Conservation (phyloP, 257 asterid genomes). For the Jasminum sambac region DNA sequence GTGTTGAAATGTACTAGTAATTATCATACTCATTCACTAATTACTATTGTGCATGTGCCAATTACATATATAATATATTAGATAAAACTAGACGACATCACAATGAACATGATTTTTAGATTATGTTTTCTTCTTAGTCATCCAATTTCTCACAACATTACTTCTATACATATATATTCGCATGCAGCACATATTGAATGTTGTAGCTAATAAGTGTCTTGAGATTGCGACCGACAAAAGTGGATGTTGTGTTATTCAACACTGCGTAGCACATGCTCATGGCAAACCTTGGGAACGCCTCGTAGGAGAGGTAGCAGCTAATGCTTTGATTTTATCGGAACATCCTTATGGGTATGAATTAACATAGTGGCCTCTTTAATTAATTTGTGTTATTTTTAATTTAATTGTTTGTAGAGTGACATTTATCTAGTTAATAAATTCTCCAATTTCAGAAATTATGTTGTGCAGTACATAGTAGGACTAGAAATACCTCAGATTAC, state of each 20-base stretch:
- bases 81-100: neutral
- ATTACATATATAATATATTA: neutral
- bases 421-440: neutral
- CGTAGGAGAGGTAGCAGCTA: constrained; percentile 41
- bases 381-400: neutral
- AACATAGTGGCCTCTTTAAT: neutral
- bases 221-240: constrained; percentile 57
- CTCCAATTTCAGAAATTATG: constrained; percentile 52
- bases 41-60: too few relatives aligned
- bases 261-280: constrained; percentile 34
- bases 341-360: constrained; percentile 52
- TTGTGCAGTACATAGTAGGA: constrained; percentile 52
- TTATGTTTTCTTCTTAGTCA: neutral
- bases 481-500: constrained; percentile 23
- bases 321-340: constrained; percentile 37
- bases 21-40: too few relatives aligned
- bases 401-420: neutral
- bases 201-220: constrained; percentile 49
- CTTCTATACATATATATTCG: too few relatives aligned
- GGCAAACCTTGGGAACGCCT: constrained; percentile 45
- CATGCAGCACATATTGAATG: constrained; percentile 51
- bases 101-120: neutral
- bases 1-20: too few relatives aligned
- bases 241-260: constrained; percentile 70
- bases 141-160: neutral